Conservation (phyloP, 2,329 filamentous ascomycete genomes). For the Pseudogymnoascus destructans region DNA sequence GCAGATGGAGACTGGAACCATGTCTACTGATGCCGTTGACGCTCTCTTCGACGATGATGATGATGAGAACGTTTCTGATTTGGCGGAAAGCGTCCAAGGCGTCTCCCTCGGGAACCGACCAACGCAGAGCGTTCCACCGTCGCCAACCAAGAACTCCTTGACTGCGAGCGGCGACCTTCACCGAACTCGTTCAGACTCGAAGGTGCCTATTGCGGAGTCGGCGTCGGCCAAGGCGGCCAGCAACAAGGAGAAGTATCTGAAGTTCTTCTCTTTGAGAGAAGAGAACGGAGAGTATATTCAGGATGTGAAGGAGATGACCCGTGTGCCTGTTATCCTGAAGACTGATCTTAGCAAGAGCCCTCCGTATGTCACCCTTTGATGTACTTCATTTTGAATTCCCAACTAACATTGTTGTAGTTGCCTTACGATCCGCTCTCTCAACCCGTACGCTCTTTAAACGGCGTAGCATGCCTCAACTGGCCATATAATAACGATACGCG, state of each 20-base stretch:
- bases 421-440: constrained; percentile 70
- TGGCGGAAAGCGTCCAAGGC: constrained; percentile 83
- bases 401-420: constrained; percentile 38
- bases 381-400: constrained; percentile 28
- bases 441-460: constrained; percentile 56
- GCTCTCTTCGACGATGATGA: constrained; percentile 94
- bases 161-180: constrained; percentile 56
- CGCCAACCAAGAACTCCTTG: constrained; percentile 64
- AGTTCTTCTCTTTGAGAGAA: constrained; percentile 78
- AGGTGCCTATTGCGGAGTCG: constrained; percentile 61
- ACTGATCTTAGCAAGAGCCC: constrained; percentile 97
- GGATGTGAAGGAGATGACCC: constrained; percentile 94
- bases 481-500: background rate
- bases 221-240: constrained; percentile 62
- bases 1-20: constrained; percentile 88
- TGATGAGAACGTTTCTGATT: constrained; percentile 66
- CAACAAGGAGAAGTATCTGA: constrained; percentile 94
- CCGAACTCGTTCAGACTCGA: constrained; percentile 88
- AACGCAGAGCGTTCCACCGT: constrained; percentile 90
- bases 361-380: constrained; percentile 59
- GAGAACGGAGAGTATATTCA: constrained; percentile 94
- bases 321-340: constrained; percentile 95
- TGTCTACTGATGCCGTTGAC: constrained; percentile 84
- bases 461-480: background rate
- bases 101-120: constrained; percentile 81